Evolutionary conservation across 2,329 filamentous ascomycete species (phyloP).

Genomic region (Coniochaeta sp.): DNA sequence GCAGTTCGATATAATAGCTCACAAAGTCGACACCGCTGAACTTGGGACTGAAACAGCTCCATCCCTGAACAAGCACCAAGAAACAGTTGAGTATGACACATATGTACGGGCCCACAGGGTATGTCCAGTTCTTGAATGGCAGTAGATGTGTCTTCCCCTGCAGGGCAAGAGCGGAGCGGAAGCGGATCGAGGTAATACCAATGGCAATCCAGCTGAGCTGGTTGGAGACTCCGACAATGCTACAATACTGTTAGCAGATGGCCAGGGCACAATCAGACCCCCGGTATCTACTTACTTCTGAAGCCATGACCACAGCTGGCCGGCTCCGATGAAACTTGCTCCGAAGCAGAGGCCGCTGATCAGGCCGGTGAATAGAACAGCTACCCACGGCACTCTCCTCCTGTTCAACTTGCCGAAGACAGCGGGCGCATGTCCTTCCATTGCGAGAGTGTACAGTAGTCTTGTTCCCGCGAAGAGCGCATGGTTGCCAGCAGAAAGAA

Average conservation of each 20-base stretch:
- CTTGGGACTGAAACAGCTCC: constrained; percentile 51
- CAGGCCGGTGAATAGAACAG: constrained; percentile 44
- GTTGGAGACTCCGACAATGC: constrained; percentile 59
- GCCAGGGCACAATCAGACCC: constrained; percentile 9
- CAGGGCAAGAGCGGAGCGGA: constrained; percentile 46
- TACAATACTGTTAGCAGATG: constrained; percentile 12
- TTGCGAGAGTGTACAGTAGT: constrained; percentile 48
- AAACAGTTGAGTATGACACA: constrained; percentile 50
- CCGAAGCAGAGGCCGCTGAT: constrained; percentile 55
- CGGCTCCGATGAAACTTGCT: constrained; percentile 57
- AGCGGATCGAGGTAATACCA: constrained; percentile 57
- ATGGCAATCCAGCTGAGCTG: constrained; percentile 61
- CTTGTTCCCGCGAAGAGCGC: constrained; percentile 50
- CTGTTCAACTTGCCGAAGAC: constrained; percentile 43
- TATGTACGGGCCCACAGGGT: constrained; percentile 53
- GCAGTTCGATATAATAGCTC: constrained; percentile 56
- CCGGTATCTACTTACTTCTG: constrained; percentile 44
- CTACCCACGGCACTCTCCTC: constrained; percentile 44
- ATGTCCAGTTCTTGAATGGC: constrained; percentile 61
- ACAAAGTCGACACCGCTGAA: constrained; percentile 56
- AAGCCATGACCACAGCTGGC: constrained; percentile 59
- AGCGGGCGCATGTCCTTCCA: constrained; percentile 47
- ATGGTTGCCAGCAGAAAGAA: constrained; percentile 52
- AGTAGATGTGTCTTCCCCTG: constrained; percentile 56
- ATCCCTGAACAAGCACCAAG: constrained; percentile 57